Conservation (phyloP, 169 alveolate genomes). For the Cryptosporidium parvum region DNA sequence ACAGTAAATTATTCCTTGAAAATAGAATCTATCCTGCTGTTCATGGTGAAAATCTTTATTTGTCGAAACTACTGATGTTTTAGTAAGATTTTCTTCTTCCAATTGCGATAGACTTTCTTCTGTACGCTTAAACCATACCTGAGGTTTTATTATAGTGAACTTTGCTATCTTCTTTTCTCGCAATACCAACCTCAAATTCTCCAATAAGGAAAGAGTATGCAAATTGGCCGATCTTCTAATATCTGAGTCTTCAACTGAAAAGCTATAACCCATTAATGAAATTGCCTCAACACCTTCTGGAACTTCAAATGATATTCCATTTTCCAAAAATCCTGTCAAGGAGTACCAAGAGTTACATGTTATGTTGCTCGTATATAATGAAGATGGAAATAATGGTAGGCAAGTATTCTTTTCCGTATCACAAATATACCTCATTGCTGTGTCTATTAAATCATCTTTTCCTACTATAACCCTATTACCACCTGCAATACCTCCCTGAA, state of each 20-base stretch:
- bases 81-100: constrained; percentile 1
- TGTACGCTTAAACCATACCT: constrained; percentile 48
- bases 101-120: neutral
- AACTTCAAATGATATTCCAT: constrained; percentile 46
- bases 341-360: constrained; percentile 67
- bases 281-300: constrained; percentile 67
- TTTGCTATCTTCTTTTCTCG: constrained; percentile 16
- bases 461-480: neutral
- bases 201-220: constrained; percentile 45
- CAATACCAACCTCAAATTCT: constrained; percentile 42
- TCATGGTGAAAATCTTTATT: neutral
- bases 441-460: constrained; percentile 49
- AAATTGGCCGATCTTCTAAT: constrained; percentile 30
- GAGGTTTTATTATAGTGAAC: constrained; percentile 48
- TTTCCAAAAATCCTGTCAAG: constrained; percentile 25
- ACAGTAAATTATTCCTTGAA: constrained; percentile 42
- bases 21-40: constrained; percentile 31
- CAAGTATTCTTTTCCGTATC: constrained; percentile 17
- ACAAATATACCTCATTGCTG: constrained; percentile 59
- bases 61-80: neutral
- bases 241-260: constrained; percentile 29
- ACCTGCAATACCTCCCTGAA: neutral
- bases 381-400: constrained; percentile 60
- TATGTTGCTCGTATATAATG: constrained; percentile 47
- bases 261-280: constrained; percentile 44